Percentiles rank a stretch among this genome's conserved stretches.
These are phyloP conservation scores for Erodium texanum DNA, from an alignment of 441 rosid genomes.

Conservation along the genomic window DNA sequence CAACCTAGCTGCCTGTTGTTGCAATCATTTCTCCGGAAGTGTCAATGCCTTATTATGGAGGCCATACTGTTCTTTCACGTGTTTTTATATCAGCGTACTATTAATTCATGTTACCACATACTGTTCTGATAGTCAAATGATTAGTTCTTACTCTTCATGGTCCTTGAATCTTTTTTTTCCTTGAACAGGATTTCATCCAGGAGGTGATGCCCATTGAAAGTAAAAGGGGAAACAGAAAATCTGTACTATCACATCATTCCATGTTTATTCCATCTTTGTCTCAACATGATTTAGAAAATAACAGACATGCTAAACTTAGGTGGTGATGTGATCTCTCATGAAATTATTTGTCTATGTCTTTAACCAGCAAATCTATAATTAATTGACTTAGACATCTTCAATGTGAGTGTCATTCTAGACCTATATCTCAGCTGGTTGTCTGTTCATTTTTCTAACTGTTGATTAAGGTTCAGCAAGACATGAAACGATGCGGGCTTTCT, in stretches of 20 bases:
- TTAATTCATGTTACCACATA: neutral
- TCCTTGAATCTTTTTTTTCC: neutral
- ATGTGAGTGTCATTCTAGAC: neutral
- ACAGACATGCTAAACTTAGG: neutral
- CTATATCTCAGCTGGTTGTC: conserved; percentile 6
- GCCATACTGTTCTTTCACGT: neutral
- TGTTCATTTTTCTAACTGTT: neutral
- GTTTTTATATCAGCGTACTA: too few species aligned
- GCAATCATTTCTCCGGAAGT: neutral
- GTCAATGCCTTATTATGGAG: too few species aligned
- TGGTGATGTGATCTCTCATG: neutral
- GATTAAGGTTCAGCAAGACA: neutral
- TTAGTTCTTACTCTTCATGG: neutral
- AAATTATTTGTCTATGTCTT: neutral
- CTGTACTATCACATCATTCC: neutral
- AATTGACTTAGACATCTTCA: neutral
- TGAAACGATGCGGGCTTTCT: neutral
- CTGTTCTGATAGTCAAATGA: conserved; percentile 5
- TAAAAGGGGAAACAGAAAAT: neutral
- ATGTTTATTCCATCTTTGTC: neutral
- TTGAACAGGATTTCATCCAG: neutral
- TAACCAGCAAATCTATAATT: neutral
- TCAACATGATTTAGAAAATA: neutral
- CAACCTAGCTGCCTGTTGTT: neutral
- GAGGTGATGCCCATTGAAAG: neutral